Conservation (phyloP, 1,139 yeast species). For the Hansenula anomala region DNA sequence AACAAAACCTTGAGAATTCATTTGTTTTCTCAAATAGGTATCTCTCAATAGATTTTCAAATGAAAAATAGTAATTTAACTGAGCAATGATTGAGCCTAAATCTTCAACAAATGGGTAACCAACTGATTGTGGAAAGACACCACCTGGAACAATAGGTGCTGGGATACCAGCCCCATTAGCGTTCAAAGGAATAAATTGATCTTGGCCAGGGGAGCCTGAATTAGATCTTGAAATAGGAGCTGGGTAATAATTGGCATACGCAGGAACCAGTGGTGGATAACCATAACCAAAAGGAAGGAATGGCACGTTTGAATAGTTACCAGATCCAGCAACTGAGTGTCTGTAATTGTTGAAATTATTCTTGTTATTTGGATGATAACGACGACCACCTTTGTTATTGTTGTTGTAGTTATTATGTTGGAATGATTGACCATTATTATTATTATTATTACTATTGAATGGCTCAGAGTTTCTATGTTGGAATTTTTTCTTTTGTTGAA, state of each 20-base stretch:
- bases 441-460: slow-evolving; percentile 2
- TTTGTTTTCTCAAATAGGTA: slow-evolving; percentile 67
- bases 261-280: slow-evolving; percentile 7
- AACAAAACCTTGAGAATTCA: slow-evolving; percentile 57
- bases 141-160: background rate
- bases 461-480: slow-evolving; percentile 21
- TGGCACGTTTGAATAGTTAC: slow-evolving; percentile 7
- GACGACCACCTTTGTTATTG: slow-evolving; percentile 8
- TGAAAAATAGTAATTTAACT: slow-evolving; percentile 78
- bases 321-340: slow-evolving; percentile 16
- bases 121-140: slow-evolving; percentile 5
- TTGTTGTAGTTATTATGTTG: slow-evolving; percentile 3
- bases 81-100: slow-evolving; percentile 28
- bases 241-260: slow-evolving; percentile 3
- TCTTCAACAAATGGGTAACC: slow-evolving; percentile 11
- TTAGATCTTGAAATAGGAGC: slow-evolving; percentile 8
- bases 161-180: slow-evolving; percentile 1
- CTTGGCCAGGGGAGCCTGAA: slow-evolving; percentile 16
- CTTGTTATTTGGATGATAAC: slow-evolving; percentile 7
- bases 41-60: slow-evolving; percentile 79
- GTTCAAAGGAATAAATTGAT: slow-evolving; percentile 4
- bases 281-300: slow-evolving; percentile 10
- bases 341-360: slow-evolving; percentile 11
- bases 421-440: too few species aligned
- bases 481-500: slow-evolving; percentile 2